Evolutionary conservation across 805 yeast species (phyloP).

Genomic region (Candida loeiensis): DNA sequence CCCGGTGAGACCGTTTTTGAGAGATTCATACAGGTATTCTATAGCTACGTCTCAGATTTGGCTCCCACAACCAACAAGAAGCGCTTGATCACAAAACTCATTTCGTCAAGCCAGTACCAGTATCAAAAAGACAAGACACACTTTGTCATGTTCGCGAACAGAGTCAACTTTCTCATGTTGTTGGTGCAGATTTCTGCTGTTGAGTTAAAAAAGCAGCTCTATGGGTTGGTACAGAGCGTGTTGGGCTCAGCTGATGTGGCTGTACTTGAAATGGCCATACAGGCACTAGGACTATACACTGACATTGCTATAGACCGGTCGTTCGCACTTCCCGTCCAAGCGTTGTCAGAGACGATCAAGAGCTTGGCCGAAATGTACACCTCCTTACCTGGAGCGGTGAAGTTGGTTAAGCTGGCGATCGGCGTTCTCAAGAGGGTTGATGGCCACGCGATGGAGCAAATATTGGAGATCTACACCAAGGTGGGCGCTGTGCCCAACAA

Average conservation of each 20-base stretch:
- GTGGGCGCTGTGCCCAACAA: conserved; percentile 5
- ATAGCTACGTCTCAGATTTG: conserved; percentile 29
- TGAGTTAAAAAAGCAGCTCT: conserved; percentile 29
- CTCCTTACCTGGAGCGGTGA: conserved; percentile 17
- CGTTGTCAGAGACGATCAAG: conserved; percentile 8
- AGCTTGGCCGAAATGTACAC: background rate
- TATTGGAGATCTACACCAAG: conserved; percentile 7
- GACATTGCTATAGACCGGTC: conserved; percentile 6
- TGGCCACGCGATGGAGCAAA: too few relatives aligned
- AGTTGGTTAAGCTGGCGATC: conserved; percentile 11
- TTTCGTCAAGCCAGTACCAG: conserved; percentile 35
- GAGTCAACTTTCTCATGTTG: conserved; percentile 34
- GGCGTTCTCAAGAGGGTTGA: background rate
- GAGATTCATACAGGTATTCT: conserved; percentile 33
- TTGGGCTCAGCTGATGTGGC: conserved; percentile 9
- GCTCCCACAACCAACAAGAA: conserved; percentile 18
- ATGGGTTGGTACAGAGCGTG: conserved; percentile 23
- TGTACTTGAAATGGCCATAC: conserved; percentile 4
- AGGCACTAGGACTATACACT: conserved; percentile 4
- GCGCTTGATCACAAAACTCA: conserved; percentile 32
- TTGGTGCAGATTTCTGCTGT: conserved; percentile 33
- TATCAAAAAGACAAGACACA: conserved; percentile 25
- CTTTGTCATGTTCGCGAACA: conserved; percentile 32
- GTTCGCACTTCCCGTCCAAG: conserved; percentile 4
- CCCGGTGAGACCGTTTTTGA: conserved; percentile 32